Conservation (phyloP, 345 rosid genomes). For the Hibiscus tridactylites region DNA sequence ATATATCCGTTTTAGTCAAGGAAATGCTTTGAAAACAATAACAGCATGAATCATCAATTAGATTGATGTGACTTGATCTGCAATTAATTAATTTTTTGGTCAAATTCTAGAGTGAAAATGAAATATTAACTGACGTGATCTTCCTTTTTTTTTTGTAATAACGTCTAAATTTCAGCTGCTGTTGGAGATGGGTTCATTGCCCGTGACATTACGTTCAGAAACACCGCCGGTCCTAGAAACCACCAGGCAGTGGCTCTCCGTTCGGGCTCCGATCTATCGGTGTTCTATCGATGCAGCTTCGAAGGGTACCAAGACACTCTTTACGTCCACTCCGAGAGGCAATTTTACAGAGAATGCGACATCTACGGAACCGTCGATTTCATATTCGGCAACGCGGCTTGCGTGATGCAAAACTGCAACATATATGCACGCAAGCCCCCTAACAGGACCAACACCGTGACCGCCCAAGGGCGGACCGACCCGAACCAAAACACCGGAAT, state of each 20-base stretch:
- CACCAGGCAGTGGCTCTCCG: conserved; percentile 52
- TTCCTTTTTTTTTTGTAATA: not conserved
- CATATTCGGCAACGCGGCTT: conserved; percentile 54
- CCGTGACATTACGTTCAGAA: conserved; percentile 40
- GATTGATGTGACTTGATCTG: not conserved
- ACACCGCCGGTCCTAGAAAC: conserved; percentile 40
- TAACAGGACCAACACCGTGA: conserved; percentile 30
- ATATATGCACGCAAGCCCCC: conserved; percentile 37
- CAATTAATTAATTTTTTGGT: not conserved
- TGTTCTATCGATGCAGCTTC: conserved; percentile 44
- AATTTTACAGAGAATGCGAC: conserved; percentile 53
- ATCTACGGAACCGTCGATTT: conserved; percentile 53
- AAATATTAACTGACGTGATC: not conserved
- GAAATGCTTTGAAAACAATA: not conserved
- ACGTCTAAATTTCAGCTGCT: conserved; percentile 23
- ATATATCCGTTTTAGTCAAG: not conserved
- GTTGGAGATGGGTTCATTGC: conserved; percentile 50
- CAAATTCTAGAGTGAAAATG: not conserved
- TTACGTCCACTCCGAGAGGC: conserved; percentile 46
- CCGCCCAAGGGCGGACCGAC: conserved; percentile 42
- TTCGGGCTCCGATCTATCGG: conserved; percentile 37
- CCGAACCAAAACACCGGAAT: conserved; percentile 56
- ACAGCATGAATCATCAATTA: not conserved
- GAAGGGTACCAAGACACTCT: conserved; percentile 62
- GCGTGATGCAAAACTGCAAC: conserved; percentile 41